Base-by-base conservation (phyloP, 305 asterid species). In the Fraxinus xanthoxyloides region DNA sequence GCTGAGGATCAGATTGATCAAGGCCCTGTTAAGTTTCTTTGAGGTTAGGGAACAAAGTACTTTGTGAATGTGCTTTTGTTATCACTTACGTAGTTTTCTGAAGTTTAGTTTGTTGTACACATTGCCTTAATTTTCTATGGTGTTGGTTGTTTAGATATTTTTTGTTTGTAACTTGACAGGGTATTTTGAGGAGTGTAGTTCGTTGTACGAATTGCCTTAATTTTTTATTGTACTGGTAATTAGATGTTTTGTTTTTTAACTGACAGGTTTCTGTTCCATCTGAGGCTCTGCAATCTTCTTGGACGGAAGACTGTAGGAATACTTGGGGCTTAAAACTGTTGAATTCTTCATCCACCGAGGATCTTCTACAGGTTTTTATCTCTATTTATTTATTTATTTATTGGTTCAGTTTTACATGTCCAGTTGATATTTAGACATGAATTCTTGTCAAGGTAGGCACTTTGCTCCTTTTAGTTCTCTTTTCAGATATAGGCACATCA, bases 321-420 rank as follows among this genome's bases (percentile, higher is more conserved):
- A 85, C 86, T 15, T 96, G 98, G 98, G 99, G 97, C 75, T 70
- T 85, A 28, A 93, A 86, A 89, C 87, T 96, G 82, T 94, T 88
- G 74, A 89, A 77, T 76, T 85, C 91, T 48, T 90, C 91, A 56
- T 91, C 93, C 30, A 70, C 88, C 0, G 95, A 94, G 77, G 93
- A 85, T 82, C 93, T 94, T 79, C 86, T 94, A 69, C 97, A 94
- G 99, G 99, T 96, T 54, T 63, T 77, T 15, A 3, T 63, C n/a
- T 63, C 72, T 63, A 3, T 9, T 28, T 13, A 30, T 23, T 9
- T 13, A 30, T 23, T 9, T 43, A 43, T 51, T 17, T 51, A 51
- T 30, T 67, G 15, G 7, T 30, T 13, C 75, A 69, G 38, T 69
- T 69, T 69, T 15, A 56, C 48, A 61, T 77, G 26, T 65, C 34